A percentile compares a stretch with the other conserved stretches of the same genome.
phyloP scores from a whole-genome alignment of 202 grass and related monocot species.

The Zoysia matrella region DNA sequence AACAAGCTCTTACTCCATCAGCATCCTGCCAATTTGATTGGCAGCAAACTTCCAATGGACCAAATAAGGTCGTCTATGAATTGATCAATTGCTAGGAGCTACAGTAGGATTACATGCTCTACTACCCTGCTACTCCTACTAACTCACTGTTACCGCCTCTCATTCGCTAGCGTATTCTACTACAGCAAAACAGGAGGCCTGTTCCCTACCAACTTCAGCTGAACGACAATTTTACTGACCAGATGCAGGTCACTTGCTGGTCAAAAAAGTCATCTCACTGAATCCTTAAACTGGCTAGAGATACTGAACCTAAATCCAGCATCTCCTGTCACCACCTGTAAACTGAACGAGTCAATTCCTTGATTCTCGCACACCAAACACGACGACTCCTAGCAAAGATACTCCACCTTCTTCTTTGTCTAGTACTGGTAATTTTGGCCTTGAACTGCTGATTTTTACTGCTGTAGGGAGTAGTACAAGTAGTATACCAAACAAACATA shows the following conservation, averaged over 20 bases:
- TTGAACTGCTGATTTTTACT: background rate
- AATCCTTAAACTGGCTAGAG: background rate
- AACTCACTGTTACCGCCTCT: too few species aligned
- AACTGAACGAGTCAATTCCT: background rate
- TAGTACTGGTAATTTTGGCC: background rate
- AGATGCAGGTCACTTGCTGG: background rate
- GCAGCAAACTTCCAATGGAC: too few species aligned
- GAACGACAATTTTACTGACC: background rate
- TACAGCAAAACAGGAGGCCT: background rate
- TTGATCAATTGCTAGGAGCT: background rate
- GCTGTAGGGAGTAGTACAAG: too few species aligned
- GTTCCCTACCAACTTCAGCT: background rate
- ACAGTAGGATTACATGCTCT: too few species aligned
- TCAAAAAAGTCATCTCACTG: background rate
- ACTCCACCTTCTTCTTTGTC: background rate
- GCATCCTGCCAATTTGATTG: too few species aligned
- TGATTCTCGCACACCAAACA: conserved; percentile 6
- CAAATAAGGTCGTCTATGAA: background rate
- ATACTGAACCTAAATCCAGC: background rate
- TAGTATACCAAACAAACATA: too few species aligned
- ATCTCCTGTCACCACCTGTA: background rate
- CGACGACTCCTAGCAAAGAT: background rate
- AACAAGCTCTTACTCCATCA: too few species aligned
- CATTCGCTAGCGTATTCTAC: background rate
- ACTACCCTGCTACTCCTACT: too few species aligned